Percentiles rank a stretch among this genome's conserved stretches.
Conservation (phyloP, 352 stramenopile genomes). For the Globisporangium iwayamae region DNA sequence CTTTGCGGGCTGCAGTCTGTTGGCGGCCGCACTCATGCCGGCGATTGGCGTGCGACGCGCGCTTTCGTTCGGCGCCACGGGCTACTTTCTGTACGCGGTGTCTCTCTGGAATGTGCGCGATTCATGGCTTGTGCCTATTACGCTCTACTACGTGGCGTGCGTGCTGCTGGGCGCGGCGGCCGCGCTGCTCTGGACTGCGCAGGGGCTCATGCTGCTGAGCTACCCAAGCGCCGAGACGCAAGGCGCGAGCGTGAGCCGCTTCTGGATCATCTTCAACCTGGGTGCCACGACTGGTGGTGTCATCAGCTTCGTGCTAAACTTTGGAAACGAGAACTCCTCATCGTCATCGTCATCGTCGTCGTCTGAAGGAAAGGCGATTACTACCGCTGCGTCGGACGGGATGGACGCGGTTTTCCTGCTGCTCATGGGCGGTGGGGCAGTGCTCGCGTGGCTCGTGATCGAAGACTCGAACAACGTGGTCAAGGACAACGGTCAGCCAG, state of each 20-base stretch:
- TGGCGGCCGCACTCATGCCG: conserved; percentile 42
- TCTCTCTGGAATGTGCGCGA: conserved; percentile 49
- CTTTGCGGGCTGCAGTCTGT: conserved; percentile 56
- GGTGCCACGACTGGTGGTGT: conserved; percentile 55
- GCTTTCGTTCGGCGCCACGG: conserved; percentile 49
- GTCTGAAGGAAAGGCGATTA: conserved; percentile 4
- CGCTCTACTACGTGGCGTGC: conserved; percentile 24
- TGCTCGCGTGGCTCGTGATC: conserved; percentile 41
- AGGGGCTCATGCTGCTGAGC: conserved; percentile 63
- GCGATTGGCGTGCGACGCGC: conserved; percentile 35
- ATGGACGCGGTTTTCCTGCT: conserved; percentile 63
- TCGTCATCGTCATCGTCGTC: background rate
- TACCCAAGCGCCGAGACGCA: conserved; percentile 43
- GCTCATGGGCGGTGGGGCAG: conserved; percentile 44
- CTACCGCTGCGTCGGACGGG: conserved; percentile 14
- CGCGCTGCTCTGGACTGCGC: conserved; percentile 72
- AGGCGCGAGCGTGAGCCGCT: conserved; percentile 54
- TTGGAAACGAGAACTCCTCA: background rate
- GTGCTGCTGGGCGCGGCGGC: conserved; percentile 50
- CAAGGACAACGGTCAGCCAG: conserved; percentile 18
- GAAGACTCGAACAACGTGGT: conserved; percentile 25
- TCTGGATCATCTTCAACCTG: conserved; percentile 86
- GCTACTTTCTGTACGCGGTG: conserved; percentile 53
- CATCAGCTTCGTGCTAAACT: conserved; percentile 56
- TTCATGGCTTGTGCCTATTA: conserved; percentile 6